These are phyloP conservation scores for Diaporthe batatas DNA, from an alignment of 2,329 filamentous ascomycete species.

Conservation along the genomic window DNA sequence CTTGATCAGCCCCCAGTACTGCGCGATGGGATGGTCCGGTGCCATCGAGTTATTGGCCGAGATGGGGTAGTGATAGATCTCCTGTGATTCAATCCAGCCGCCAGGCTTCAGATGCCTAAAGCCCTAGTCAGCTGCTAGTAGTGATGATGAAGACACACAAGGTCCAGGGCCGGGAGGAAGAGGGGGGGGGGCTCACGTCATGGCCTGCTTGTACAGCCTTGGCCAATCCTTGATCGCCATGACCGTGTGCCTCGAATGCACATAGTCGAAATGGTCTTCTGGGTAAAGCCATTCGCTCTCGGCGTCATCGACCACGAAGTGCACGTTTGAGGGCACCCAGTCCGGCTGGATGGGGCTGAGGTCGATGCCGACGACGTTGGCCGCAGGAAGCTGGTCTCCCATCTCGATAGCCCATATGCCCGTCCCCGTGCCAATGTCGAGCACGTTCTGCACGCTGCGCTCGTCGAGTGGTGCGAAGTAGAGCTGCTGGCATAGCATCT, in stretches of 20 bases:
- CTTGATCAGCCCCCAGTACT: conserved; percentile 48
- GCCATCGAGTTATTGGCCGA: conserved; percentile 61
- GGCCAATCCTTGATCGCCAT: conserved; percentile 70
- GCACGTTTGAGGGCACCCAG: conserved; percentile 70
- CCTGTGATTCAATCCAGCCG: conserved; percentile 67
- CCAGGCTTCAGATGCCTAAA: conserved; percentile 58
- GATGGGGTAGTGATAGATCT: conserved; percentile 56
- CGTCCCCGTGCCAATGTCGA: conserved; percentile 72
- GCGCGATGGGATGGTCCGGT: conserved; percentile 54
- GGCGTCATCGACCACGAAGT: conserved; percentile 73
- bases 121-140: conserved; percentile 3
- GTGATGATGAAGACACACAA: no score
- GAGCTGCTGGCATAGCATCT: conserved; percentile 62
- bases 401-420: conserved; percentile 72
- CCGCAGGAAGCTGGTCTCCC: conserved; percentile 57
- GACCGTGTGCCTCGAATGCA: conserved; percentile 69
- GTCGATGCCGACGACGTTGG: conserved; percentile 58
- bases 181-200: conserved; percentile 56
- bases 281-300: conserved; percentile 68
- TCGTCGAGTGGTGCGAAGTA: conserved; percentile 65
- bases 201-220: conserved; percentile 59
- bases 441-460: conserved; percentile 59
- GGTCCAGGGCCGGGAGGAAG: background rate
- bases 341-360: conserved; percentile 61
- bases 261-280: conserved; percentile 69